phyloP scores from a whole-genome alignment of 2,329 filamentous ascomycete species.

The Penicillium sp. region DNA sequence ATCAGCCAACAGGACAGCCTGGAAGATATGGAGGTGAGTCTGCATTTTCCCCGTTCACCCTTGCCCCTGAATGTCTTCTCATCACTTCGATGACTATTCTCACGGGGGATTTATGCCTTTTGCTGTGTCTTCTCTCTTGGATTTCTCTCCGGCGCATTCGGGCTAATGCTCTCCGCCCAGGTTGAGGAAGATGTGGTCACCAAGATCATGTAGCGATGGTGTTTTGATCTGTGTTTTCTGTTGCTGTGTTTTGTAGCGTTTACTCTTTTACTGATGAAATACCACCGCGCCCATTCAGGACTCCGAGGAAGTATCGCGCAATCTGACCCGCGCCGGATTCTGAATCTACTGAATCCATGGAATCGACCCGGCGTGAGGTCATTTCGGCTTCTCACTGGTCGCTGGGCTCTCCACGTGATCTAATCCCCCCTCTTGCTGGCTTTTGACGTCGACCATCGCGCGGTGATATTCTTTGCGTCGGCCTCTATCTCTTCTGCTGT shows the following conservation, averaged over 20 bases:
- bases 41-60: neutral
- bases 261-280: conserved; percentile 32
- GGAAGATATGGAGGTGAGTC: conserved; percentile 97
- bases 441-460: no score
- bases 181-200: conserved; percentile 79
- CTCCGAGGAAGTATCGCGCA: conserved; percentile 25
- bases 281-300: conserved; percentile 27
- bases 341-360: conserved; percentile 11
- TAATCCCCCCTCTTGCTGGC: conserved; percentile 1
- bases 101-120: neutral
- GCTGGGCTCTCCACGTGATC: conserved; percentile 35
- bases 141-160: conserved; percentile 14
- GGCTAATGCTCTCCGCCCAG: conserved; percentile 51
- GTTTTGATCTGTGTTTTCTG: conserved; percentile 22
- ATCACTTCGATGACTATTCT: neutral
- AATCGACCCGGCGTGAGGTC: conserved; percentile 32
- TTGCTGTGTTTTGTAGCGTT: conserved; percentile 14
- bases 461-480: no score
- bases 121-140: neutral
- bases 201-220: conserved; percentile 68
- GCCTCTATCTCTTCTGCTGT: no score
- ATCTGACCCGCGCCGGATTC: conserved; percentile 26
- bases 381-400: conserved; percentile 39
- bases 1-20: conserved; percentile 96
- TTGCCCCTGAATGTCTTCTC: neutral